These are phyloP conservation scores for Trametes cingulata DNA, from an alignment of 768 basidiomycete species.

Conservation along the genomic window DNA sequence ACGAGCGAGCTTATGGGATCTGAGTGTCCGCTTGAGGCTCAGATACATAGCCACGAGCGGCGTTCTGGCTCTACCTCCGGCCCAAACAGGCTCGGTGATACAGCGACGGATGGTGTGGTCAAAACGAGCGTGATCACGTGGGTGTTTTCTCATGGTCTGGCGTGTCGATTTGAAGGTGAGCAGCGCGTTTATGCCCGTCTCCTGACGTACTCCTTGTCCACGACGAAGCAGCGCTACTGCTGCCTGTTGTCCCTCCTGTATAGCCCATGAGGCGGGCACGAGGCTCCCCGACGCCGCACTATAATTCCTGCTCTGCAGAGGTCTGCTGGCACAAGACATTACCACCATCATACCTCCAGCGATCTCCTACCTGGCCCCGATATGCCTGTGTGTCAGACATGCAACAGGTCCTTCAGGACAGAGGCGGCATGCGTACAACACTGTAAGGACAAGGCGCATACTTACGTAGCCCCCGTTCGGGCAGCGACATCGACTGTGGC, in stretches of 20 bases:
- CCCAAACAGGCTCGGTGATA: no score
- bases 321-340: not conserved
- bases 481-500: not conserved
- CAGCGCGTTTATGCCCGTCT: not conserved
- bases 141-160: not conserved
- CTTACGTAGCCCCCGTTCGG: not conserved
- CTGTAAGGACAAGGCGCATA: conserved; percentile 14
- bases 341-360: not conserved
- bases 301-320: not conserved
- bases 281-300: not conserved
- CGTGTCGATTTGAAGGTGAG: not conserved
- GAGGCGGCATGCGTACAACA: conserved; percentile 7
- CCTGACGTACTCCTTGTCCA: not conserved
- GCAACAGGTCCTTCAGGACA: conserved; percentile 7
- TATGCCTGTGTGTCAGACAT: conserved; percentile 8
- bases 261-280: conserved; percentile 7
- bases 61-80: no score
- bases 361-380: not conserved
- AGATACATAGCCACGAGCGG: no score
- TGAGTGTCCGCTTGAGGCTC: no score
- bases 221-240: not conserved
- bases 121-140: not conserved
- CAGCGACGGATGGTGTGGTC: no score
- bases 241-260: not conserved
- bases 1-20: no score